Evolutionary conservation across 768 basidiomycete species (phyloP).

Genomic region (Rhodosporidiobolus sp.): DNA sequence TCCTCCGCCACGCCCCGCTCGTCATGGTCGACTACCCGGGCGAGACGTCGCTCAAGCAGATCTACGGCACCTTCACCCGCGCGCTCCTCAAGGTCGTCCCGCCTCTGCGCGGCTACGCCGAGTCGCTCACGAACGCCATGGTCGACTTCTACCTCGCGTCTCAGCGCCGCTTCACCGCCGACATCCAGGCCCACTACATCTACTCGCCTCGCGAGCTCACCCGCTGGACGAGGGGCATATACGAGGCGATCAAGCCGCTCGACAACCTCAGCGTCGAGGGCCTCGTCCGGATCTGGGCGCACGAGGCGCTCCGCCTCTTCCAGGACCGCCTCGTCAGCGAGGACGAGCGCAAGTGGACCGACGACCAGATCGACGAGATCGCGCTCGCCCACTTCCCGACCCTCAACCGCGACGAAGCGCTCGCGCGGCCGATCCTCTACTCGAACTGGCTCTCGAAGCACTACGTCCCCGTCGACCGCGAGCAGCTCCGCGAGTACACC

Average conservation of each 20-base stretch:
- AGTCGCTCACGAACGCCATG: slow-evolving; percentile 96
- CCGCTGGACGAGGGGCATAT: slow-evolving; percentile 94
- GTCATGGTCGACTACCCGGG: slow-evolving; percentile 99
- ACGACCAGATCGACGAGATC: slow-evolving; percentile 77
- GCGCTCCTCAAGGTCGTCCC: slow-evolving; percentile 94
- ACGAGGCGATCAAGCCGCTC: slow-evolving; percentile 90
- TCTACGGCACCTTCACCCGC: slow-evolving; percentile 96
- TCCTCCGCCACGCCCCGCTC: slow-evolving; percentile 93
- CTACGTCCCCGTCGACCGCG: slow-evolving; percentile 92
- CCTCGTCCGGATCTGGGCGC: slow-evolving; percentile 93
- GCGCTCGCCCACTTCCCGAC: slow-evolving; percentile 92
- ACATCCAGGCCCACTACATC: slow-evolving; percentile 96
- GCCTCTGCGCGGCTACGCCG: slow-evolving; percentile 83
- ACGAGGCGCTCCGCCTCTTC: slow-evolving; percentile 94
- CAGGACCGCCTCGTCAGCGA: slow-evolving; percentile 93
- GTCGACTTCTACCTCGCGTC: slow-evolving; percentile 91
- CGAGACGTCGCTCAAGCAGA: slow-evolving; percentile 92
- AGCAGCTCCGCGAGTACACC: slow-evolving; percentile 87
- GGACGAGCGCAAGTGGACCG: slow-evolving; percentile 91
- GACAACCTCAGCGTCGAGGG: slow-evolving; percentile 93
- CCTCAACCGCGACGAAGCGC: slow-evolving; percentile 79
- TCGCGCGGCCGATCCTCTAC: slow-evolving; percentile 85
- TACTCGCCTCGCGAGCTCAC: slow-evolving; percentile 99
- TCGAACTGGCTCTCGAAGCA: slow-evolving; percentile 99
- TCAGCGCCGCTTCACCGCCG: slow-evolving; percentile 89